Percentiles rank a stretch among this genome's conserved stretches.
Evolutionary conservation across 306 rosid species (phyloP).

Genomic region (Prunus dulcis): DNA sequence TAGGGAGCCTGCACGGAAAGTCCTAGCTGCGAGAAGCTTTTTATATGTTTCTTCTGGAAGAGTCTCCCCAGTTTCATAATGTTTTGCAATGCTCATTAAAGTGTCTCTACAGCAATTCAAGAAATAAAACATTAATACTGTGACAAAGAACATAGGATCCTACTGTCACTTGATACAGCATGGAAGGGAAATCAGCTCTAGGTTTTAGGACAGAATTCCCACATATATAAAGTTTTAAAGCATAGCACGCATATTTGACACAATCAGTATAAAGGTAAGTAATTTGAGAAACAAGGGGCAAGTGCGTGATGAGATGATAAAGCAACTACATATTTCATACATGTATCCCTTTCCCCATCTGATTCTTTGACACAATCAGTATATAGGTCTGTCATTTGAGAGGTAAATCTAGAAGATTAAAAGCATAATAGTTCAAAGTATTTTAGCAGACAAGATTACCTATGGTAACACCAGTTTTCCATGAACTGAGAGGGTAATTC

Average conservation of each 20-base stretch:
- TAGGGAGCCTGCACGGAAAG: conserved; percentile 85
- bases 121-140: background rate
- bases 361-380: background rate
- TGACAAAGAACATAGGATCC: background rate
- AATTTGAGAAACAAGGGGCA: background rate
- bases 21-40: conserved; percentile 94
- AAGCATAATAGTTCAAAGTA: background rate
- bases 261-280: background rate
- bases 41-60: conserved; percentile 79
- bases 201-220: background rate
- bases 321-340: background rate
- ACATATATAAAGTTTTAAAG: background rate
- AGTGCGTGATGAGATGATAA: background rate
- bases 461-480: conserved; percentile 99
- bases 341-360: background rate
- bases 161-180: background rate
- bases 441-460: conserved; percentile 39
- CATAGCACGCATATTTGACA: background rate
- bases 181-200: background rate
- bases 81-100: conserved; percentile 90
- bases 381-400: background rate
- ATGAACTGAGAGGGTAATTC: conserved; percentile 98
- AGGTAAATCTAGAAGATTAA: background rate
- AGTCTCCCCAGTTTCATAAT: conserved; percentile 87
- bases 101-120: conserved; percentile 56